phyloP scores from a whole-genome alignment of 176 grass and related monocot species.

The barley (Hordeum vulgare) region DNA sequence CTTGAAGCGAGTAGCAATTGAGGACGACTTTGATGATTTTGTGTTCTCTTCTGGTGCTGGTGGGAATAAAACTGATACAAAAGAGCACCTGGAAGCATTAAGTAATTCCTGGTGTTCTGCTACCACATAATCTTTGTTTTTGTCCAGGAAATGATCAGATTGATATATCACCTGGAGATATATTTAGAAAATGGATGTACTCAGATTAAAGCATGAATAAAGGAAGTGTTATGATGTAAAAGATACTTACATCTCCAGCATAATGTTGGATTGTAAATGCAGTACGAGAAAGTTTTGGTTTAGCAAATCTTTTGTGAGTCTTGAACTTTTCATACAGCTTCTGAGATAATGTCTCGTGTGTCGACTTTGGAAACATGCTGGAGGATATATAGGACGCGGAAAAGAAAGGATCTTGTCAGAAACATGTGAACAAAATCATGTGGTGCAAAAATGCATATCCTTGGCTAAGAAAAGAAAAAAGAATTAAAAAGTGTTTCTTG shows the following conservation, averaged over 20 bases:
- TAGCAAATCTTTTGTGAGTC: conserved; percentile 82
- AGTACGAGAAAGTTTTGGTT: conserved; percentile 87
- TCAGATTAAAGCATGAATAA: conserved; percentile 13
- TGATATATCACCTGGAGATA: conserved; percentile 70
- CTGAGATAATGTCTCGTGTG: conserved; percentile 79
- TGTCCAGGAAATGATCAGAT: conserved; percentile 86
- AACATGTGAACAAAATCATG: conserved; percentile 25
- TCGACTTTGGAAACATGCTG: conserved; percentile 92
- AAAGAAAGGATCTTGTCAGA: conserved; percentile 32
- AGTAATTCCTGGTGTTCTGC: conserved; percentile 88
- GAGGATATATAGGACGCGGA: conserved; percentile 7
- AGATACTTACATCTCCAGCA: conserved; percentile 89
- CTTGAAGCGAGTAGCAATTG: conserved; percentile 91
- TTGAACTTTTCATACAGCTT: conserved; percentile 84
- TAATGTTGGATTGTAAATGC: conserved; percentile 86
- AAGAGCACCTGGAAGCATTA: conserved; percentile 77
- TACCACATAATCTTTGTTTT: conserved; percentile 98
- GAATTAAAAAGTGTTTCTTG: not conserved
- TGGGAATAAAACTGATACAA: conserved; percentile 76
- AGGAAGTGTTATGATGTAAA: conserved; percentile 3
- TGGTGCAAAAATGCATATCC: not conserved
- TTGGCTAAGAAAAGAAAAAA: conserved; percentile 6
- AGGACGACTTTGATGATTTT: conserved; percentile 95
- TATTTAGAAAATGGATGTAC: conserved; percentile 2
- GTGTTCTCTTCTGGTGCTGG: conserved; percentile 72